Conservation (phyloP, 495 filamentous ascomycete species). For the Daldinia decipiens region DNA sequence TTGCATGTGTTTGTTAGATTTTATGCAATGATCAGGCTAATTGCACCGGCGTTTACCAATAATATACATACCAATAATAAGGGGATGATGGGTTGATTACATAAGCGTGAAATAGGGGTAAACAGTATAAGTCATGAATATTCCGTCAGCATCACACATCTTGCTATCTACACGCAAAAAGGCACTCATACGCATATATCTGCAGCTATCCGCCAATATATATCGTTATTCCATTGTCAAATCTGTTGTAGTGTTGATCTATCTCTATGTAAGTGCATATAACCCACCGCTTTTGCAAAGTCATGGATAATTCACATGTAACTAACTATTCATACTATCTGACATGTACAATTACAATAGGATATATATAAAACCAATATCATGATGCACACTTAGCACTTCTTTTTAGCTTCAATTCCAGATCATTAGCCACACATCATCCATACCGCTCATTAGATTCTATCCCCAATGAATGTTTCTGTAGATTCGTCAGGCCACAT, state of each 20-base stretch:
- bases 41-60: background rate
- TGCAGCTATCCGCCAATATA: background rate
- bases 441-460: background rate
- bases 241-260: background rate
- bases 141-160: too few species aligned
- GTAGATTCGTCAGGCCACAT: background rate
- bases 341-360: background rate
- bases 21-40: background rate
- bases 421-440: background rate
- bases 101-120: background rate
- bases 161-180: too few species aligned
- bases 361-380: slow-evolving; percentile 1
- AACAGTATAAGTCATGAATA: background rate
- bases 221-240: background rate
- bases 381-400: background rate
- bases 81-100: background rate
- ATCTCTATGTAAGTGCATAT: background rate
- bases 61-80: background rate
- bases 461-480: background rate
- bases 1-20: background rate
- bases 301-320: background rate
- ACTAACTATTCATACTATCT: background rate
- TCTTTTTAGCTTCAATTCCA: background rate
- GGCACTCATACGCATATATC: background rate
- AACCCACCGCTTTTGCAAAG: background rate